Base-by-base conservation (phyloP, 495 filamentous ascomycete genomes). In the Xanthoparmelia taractica region DNA sequence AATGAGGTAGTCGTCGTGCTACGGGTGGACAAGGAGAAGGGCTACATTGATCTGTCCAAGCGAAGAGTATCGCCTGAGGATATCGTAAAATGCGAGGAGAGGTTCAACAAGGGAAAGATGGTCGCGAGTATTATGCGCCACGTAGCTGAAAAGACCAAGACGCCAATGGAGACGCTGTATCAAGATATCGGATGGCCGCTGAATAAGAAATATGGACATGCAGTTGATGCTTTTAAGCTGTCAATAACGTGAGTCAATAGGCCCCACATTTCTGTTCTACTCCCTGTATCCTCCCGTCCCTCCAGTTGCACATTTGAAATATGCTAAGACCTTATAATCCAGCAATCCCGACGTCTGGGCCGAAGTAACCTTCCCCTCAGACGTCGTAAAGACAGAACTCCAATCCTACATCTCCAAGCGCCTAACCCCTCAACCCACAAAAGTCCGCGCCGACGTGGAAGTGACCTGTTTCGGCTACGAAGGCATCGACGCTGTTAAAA, bases 51-150 rank as follows among this genome's bases (percentile, higher is more conserved):
- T 87, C 82, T 98, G 66, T 96, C 90, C 34, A 98, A 98, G 82
- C 92, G 94, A 66, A 86, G 94, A 77, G 94, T 98, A 37, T 96
- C 92, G 6, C 89, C 95, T 40, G 94, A 98, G 73, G 94, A 98
- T 80, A 93, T 97, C 52, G 79, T 96, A 60, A 96, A 96, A 78
- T 97, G 95, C 75, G 94, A 98, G 73, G 94, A 98, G 78, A 85
- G 94, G 43, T 98, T 96, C 80, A 98, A 98, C 84, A 98, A 98
- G 85, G 90, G 88, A 80, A 98, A 98, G 80, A 92, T 96, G 79
- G 94, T 97, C 58, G 93, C 97, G 77, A 93, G 89, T 6, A 97
- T 98, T 74, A 89, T 97, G 86, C 85, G 94, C 66, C 94, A 98
- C 73, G 94, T 97, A 52, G 93, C 94, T 59, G 94, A 98, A 81